Base-by-base conservation (phyloP, 495 filamentous ascomycete genomes). In the Talaromyces ruber region DNA sequence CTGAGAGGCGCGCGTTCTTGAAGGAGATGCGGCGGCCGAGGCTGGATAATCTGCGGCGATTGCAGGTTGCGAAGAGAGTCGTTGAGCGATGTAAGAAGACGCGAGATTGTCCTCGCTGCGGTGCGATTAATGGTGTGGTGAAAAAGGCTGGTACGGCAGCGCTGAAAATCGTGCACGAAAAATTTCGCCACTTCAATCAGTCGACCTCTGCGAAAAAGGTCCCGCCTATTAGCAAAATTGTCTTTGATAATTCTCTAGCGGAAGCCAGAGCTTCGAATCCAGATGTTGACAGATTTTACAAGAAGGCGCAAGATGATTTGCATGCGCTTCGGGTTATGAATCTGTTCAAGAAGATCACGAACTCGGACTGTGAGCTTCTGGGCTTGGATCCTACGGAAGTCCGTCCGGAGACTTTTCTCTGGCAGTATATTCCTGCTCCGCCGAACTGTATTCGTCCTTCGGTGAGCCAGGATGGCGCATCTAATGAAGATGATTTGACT, bases 401-500 rank as follows among this genome's bases (percentile, higher is more conserved):
- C 2, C 82, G 93, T 53, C 94, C 94, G 1, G 94, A 98, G 67
- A 96, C 96, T 89, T 96, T 97, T 72, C 81, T 98, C 21, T 98
- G 94, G 94, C 91, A 96, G 72, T 97, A 92, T 70, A 81, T 98
- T 25, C 94, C 94, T 1, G 93, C 92, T 3, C 92, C 94, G 1
- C 94, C 94, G 0, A 88, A 97, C 28, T 93, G 90, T 66, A 96
- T 98, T 67, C 84, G 94, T 53, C 94, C 94, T 5, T 96, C 92
- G 0, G 95, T 98, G 6, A 85, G 86, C 37, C 93, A 98, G 70
- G 94, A 97, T 61, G 84, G 81, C 30, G 90, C 92, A 1, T 96
- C 88, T 60, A 98, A 91, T 24, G 95, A 98, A 74, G 95, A 98
- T 68, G 94, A 98, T 70, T 81, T 98, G 66, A 98, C 95, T 2